Conservation (phyloP, 257 asterid species). For the Nicotiana attenuata region DNA sequence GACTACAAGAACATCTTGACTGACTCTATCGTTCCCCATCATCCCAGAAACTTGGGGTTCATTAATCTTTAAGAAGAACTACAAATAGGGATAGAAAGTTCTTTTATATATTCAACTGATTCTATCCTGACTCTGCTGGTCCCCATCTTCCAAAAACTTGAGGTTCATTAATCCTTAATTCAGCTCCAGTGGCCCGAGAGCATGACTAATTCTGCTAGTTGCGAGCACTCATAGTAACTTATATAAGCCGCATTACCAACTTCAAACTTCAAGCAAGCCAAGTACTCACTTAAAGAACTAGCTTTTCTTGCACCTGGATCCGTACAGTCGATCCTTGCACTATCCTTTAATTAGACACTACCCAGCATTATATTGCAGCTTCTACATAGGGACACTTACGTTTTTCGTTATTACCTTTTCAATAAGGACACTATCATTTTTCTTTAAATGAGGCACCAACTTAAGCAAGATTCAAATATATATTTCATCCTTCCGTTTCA, state of each 20-base stretch:
- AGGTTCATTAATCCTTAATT: too few species aligned
- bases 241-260: not conserved
- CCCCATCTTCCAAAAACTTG: too few species aligned
- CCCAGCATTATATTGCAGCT: not conserved
- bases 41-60: not conserved
- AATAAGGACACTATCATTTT: not conserved
- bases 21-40: not conserved
- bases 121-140: too few species aligned
- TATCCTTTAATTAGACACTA: not conserved
- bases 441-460: not conserved
- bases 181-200: not conserved
- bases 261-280: not conserved
- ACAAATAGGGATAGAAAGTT: not conserved
- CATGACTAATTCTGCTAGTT: not conserved
- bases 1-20: not conserved
- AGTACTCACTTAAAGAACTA: not conserved
- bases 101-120: not conserved
- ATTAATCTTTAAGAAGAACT: not conserved
- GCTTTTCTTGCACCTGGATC: not conserved
- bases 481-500: not conserved
- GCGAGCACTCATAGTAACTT: not conserved
- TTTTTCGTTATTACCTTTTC: not conserved
- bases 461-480: not conserved
- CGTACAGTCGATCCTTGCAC: not conserved
- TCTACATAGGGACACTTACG: not conserved